Base-by-base conservation (phyloP, 2,329 filamentous ascomycete species). In the Clarireedia paspali region DNA sequence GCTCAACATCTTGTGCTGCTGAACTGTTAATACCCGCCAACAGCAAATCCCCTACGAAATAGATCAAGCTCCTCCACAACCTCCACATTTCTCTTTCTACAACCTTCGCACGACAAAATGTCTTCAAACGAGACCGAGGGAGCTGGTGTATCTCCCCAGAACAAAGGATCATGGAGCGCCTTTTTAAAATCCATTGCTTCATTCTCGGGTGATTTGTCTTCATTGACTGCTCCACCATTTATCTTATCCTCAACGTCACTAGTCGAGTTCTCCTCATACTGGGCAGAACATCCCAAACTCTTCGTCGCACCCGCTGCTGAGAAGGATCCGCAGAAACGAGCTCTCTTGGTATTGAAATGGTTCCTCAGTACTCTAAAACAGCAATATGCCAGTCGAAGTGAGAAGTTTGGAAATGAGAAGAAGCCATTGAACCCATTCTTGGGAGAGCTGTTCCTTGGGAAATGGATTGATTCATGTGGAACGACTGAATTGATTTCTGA, bases 401-500 rank as follows among this genome's bases (percentile, higher is more conserved):
- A 96, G 64, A 76, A 84, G 65, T 84, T 79, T 61, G 91, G 90
- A 50, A 94, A 90, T 68, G 92, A 96, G 78, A 97, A 97, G 83
- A 99, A 97, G 77, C 92, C 92, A 2, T 75, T 99, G 58, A 97
- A 99, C 69, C 94, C 94, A 0, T 97, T 99, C 74, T 75, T 99
- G 38, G 92, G 92, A 56, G 92, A 99, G 75, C 80, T 97, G 36
- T 97, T 96, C 74, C 73, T 97, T 27, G 94, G 92, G 24, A 87
- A 85, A 66, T 99, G 94, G 94, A 82, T 87, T 57, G 89, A 95
- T 68, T 79, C 83, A 47, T 82, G 83, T 53, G 92, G 92, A 56
- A 87, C 84, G 48, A 97, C 94, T 27, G 83, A 87, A 64, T 80
- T 99, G 62, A 81, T 96, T 66, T 95, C 90, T 68, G 92, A 97